Evolutionary conservation across 306 rosid genomes (phyloP), one percentile per base, ranked within the genome.

Genomic region (Lathyrus oleraceus): DNA sequence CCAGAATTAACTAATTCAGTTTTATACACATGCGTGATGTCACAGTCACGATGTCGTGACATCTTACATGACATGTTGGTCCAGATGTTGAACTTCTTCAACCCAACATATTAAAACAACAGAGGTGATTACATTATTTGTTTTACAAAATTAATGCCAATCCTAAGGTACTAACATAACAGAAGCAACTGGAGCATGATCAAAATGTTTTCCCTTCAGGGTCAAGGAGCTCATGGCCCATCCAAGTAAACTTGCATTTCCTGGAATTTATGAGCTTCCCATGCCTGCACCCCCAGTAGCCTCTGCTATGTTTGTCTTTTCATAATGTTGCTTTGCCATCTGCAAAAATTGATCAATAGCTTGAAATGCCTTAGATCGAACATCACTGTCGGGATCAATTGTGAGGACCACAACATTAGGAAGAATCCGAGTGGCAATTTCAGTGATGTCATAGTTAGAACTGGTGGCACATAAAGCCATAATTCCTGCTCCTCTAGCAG

Each of bases 211-310:
- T 19, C 92, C 91, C 84, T 94, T 94, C 48, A 91, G 84, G 73
- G 99, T 94, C 87, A 94, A 85, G 75, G 99, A 94, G 85, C 99
- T 94, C 99, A 94, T 91, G 48, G 99, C 99, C 99, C 99, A 94
- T 77, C 97, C 99, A 62, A 94, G 93, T 79, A 94, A 86, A 79
- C 99, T 60, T 38, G 95, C 95, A 89, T 87, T 91, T 85, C 87
- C 97, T 15, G 92, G 89, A 65, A 78, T 58, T 62, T 89, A 82
- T 44, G 97, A 78, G 51, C 82, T 78, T 70, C 85, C 94, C 27
- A 51, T 40, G 76, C 88, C 78, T 10, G 80, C 64, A 59, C 67
- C 77, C 20, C 82, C 92, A 21, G 80, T 49, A 61, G 83, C 42
- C 68, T 91, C 97, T 67, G 82, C 86, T n/a, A 87, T 70, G 71